phyloP scores from a whole-genome alignment of 306 rosid genomes.

The Astragalus membranaceus region DNA sequence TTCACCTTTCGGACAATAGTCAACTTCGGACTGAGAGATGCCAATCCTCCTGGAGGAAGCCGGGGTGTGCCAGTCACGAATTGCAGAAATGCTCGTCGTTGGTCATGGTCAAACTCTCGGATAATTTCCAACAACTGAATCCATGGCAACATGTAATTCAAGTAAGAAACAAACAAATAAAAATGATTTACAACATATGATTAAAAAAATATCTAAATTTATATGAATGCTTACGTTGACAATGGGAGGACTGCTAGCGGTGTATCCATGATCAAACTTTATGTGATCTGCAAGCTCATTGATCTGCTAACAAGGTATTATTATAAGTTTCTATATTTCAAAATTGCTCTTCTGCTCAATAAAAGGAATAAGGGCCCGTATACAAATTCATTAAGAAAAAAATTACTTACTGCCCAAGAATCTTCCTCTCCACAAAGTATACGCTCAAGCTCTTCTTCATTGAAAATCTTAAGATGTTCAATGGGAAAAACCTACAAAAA shows the following conservation, averaged over 20 bases:
- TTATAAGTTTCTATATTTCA: neutral
- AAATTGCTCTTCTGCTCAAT: neutral
- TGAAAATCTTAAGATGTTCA: slow-evolving; percentile 64
- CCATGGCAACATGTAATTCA: neutral
- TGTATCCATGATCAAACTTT: slow-evolving; percentile 95
- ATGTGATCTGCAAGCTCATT: slow-evolving; percentile 79
- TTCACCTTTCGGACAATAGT: slow-evolving; percentile 89
- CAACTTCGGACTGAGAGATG: slow-evolving; percentile 91
- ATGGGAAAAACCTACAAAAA: slow-evolving; percentile 71
- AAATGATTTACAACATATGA: neutral
- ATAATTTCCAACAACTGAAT: slow-evolving; percentile 81
- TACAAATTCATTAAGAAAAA: neutral
- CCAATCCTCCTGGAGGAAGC: slow-evolving; percentile 94
- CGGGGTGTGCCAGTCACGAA: slow-evolving; percentile 97
- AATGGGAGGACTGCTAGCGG: slow-evolving; percentile 90
- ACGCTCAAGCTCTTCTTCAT: slow-evolving; percentile 81
- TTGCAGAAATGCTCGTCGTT: slow-evolving; percentile 84
- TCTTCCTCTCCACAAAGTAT: slow-evolving; percentile 82
- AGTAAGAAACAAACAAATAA: neutral
- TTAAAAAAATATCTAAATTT: neutral
- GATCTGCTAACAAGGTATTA: slow-evolving; percentile 39
- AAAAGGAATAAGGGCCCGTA: neutral
- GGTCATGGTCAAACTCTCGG: slow-evolving; percentile 57
- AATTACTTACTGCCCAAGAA: slow-evolving; percentile 76
- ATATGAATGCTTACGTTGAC: slow-evolving; percentile 46